Percentiles rank a stretch among this genome's conserved stretches.
Conservation (phyloP, 164 flowering plant species). For the Sedum album region DNA sequence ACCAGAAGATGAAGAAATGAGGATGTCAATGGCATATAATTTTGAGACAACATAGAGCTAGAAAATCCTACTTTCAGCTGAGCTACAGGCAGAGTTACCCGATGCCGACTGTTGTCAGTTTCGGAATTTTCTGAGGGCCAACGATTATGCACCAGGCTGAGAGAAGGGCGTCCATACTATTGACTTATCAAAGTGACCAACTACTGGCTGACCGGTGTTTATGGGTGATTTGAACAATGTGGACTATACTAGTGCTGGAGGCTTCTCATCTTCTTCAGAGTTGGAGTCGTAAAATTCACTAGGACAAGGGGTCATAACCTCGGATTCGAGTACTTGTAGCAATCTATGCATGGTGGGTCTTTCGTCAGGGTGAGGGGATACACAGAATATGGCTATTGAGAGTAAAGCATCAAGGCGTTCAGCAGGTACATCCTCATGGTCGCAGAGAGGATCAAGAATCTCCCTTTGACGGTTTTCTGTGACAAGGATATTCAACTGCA, state of each 20-base stretch:
- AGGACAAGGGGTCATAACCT: conserved; percentile 92
- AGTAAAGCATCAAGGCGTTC: conserved; percentile 81
- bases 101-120: not conserved
- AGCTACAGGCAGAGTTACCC: not conserved
- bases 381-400: conserved; percentile 71
- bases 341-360: conserved; percentile 94
- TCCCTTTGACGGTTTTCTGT: conserved; percentile 70
- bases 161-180: not conserved
- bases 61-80: not conserved
- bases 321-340: conserved; percentile 80
- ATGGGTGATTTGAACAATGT: no score
- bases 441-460: conserved; percentile 69
- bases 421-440: conserved; percentile 58
- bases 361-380: conserved; percentile 80
- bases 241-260: not conserved
- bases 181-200: not conserved
- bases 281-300: conserved; percentile 89
- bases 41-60: not conserved
- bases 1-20: not conserved
- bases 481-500: conserved; percentile 80
- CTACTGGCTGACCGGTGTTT: not conserved
- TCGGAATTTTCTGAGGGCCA: not conserved
- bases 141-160: not conserved
- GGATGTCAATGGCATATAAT: not conserved
- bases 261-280: conserved; percentile 32